phyloP scores from a whole-genome alignment of 805 yeast genomes.

The Lachancea nothofagi region DNA sequence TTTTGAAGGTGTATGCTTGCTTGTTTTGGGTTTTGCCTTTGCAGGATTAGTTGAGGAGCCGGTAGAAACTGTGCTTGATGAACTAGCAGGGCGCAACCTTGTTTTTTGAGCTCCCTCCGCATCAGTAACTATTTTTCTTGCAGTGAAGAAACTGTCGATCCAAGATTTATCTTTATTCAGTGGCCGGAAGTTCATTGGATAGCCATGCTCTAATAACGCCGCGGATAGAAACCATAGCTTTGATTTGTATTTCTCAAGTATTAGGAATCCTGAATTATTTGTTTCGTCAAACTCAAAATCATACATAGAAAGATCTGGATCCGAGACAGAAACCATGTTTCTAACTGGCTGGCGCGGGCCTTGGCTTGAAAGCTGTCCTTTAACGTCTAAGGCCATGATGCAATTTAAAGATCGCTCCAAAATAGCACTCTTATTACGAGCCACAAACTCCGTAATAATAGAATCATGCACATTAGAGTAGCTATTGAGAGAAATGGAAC shows the following conservation, averaged over 20 bases:
- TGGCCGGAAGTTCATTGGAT: conserved; percentile 16
- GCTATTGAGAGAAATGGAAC: conserved; percentile 3
- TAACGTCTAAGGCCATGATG: conserved; percentile 9
- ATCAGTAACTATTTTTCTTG: conserved; percentile 43
- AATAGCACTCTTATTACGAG: not conserved
- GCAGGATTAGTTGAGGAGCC: not conserved
- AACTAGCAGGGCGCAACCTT: not conserved
- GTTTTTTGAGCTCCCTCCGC: not conserved
- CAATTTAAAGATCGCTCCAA: conserved; percentile 3
- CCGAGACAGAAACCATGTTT: conserved; percentile 30
- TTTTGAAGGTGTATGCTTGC: conserved; percentile 23
- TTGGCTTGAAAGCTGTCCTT: conserved; percentile 5
- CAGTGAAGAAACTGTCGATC: conserved; percentile 65
- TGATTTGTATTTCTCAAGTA: conserved; percentile 53
- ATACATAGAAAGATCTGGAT: conserved; percentile 62
- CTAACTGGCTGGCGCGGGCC: conserved; percentile 3
- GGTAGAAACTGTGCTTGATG: not conserved
- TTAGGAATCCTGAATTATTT: conserved; percentile 53
- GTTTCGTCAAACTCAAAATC: conserved; percentile 71
- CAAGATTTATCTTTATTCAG: conserved; percentile 40
- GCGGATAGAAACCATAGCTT: conserved; percentile 52
- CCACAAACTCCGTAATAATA: conserved; percentile 6
- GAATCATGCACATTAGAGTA: conserved; percentile 9
- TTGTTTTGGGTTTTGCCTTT: conserved; percentile 8
- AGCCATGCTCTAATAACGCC: conserved; percentile 36